Percentiles rank a stretch among this genome's conserved stretches.
These are phyloP conservation scores for Populus hybrid DNA, from an alignment of 441 rosid species.

Conservation along the genomic window DNA sequence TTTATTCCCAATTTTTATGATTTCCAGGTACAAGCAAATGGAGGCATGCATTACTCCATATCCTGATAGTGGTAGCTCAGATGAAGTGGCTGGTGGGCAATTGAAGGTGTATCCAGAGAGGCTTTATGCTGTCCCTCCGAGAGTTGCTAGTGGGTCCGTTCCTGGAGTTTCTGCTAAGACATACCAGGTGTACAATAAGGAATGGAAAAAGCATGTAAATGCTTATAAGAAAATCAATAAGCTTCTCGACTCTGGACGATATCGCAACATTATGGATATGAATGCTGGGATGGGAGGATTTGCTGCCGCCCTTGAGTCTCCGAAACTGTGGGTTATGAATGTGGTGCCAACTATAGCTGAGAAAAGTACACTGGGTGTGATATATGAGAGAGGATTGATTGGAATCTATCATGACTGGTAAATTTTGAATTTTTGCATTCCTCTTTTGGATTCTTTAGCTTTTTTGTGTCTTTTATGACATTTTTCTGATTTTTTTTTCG, in stretches of 20 bases:
- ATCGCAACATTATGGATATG: constrained; percentile 93
- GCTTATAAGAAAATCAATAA: constrained; percentile 70
- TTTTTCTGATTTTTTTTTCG: background rate
- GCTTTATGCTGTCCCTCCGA: constrained; percentile 73
- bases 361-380: constrained; percentile 67
- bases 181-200: constrained; percentile 63
- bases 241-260: constrained; percentile 70
- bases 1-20: constrained; percentile 12
- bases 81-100: constrained; percentile 66
- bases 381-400: constrained; percentile 87
- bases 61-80: constrained; percentile 55
- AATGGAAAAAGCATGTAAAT: constrained; percentile 78
- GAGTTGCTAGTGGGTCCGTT: constrained; percentile 62
- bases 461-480: background rate
- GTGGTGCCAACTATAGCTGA: constrained; percentile 76
- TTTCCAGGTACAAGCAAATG: constrained; percentile 68
- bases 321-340: constrained; percentile 96
- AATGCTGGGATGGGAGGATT: constrained; percentile 95
- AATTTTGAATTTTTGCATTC: constrained; percentile 10
- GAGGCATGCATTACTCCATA: constrained; percentile 68
- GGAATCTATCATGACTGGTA: constrained; percentile 98
- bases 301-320: constrained; percentile 83
- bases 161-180: constrained; percentile 60
- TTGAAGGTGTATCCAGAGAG: constrained; percentile 78
- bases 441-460: background rate